phyloP scores from a whole-genome alignment of 371 early-diverging fungal species.

The Haplosporangium sp. region DNA sequence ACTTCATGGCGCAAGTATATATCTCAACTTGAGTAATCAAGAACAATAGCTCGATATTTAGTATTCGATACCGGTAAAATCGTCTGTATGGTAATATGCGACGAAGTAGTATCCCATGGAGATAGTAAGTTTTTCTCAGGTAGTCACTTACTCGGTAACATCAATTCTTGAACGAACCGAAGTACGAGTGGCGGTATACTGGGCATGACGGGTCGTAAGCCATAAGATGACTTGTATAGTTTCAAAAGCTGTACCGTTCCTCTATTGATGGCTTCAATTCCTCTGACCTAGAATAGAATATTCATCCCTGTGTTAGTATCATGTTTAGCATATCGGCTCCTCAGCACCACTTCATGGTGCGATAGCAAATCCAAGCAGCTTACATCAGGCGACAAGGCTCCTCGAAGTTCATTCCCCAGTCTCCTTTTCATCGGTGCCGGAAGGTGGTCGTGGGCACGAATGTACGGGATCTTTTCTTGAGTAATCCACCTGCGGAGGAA shows the following conservation, averaged over 20 bases:
- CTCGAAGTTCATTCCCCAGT: neutral
- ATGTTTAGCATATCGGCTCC: too few relatives aligned
- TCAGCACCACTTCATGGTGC: too few relatives aligned
- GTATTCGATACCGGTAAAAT: too few relatives aligned
- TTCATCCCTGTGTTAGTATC: too few relatives aligned
- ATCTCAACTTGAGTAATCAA: conserved; percentile 22
- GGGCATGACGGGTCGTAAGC: neutral
- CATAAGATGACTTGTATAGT: neutral
- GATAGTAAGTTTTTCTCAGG: neutral
- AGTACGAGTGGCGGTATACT: conserved; percentile 26
- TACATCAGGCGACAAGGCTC: conserved; percentile 14
- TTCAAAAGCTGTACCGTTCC: neutral
- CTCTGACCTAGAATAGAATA: neutral
- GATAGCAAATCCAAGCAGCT: neutral
- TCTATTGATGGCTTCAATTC: too few relatives aligned
- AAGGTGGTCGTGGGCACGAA: conserved; percentile 3
- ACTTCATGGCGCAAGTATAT: conserved; percentile 26
- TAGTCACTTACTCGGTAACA: conserved; percentile 39
- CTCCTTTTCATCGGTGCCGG: conserved; percentile 21
- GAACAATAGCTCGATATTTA: too few relatives aligned
- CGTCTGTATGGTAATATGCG: neutral
- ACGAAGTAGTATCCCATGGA: neutral
- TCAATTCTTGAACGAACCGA: conserved; percentile 44
- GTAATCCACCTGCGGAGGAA: conserved; percentile 23
- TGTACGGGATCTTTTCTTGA: conserved; percentile 24